Base-by-base conservation (phyloP, 371 early-diverging fungal species). In the Capillidium heterosporum region DNA sequence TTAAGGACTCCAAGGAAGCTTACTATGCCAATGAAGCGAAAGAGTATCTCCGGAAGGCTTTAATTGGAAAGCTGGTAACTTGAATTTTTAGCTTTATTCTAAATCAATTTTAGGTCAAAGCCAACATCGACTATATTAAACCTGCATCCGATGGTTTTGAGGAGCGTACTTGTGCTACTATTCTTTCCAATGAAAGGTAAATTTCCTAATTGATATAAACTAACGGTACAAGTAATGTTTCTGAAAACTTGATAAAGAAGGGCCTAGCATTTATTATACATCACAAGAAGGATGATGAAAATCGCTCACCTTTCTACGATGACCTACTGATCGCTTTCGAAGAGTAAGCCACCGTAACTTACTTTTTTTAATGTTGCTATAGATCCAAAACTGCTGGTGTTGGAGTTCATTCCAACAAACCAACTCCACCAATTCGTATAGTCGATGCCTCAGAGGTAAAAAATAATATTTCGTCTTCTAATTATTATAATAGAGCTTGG, bases 1-100 rank as follows among this genome's bases (percentile, higher is more conserved):
- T 74, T 40, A 78, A 83, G 51, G 87, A 88, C 55, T 63, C 80
- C 27, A 80, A 80, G 48, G 82, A 85, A 63, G 84, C 83, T 13
- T 85, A 84, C 15, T 93, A 89, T 66, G 78, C 84, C 54, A 79
- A 80, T 57, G 89, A 92, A 60, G 91, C 94, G 13, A 78, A 83
- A 61, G 95, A 87, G 65, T 80, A 79, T 61, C 71, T 95, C 57
- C 79, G 96, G 48, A 84, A 85, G 65, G 73, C 78, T 48, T 68
- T 89, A 58, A 84, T 94, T 59, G 96, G 95, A 32, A 85, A 87
- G 63, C 68, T 68, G n/a, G 83, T 76, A 46, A 58, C 47, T 19
- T 47, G 47, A 27, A 11, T 7, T 7, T 47, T 23, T 4, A 19
- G 8, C 42, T 10, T 29, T 19, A 8, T 35, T 13, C 8, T 27